phyloP scores from a whole-genome alignment of 2,329 filamentous ascomycete species.

The Ophiostoma sp. region DNA sequence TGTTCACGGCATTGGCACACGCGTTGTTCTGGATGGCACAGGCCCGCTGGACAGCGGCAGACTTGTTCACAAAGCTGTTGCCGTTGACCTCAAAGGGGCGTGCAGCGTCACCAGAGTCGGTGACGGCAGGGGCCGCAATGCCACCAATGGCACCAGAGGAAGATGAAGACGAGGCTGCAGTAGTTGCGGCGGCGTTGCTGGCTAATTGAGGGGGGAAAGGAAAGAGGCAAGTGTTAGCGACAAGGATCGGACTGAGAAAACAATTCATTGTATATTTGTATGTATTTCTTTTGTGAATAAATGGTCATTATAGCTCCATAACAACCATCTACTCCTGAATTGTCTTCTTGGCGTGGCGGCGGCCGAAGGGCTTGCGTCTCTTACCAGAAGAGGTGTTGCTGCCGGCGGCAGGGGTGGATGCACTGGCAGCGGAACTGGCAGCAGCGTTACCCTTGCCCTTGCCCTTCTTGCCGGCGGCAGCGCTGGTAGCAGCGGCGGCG shows the following conservation, averaged over 20 bases:
- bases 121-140: slow-evolving; percentile 46
- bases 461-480: neutral
- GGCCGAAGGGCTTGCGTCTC: slow-evolving; percentile 8
- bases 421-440: slow-evolving; percentile 12
- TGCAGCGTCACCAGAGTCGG: slow-evolving; percentile 41
- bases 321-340: neutral
- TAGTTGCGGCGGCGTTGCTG: slow-evolving; percentile 9
- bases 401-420: slow-evolving; percentile 21
- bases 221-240: neutral
- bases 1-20: slow-evolving; percentile 54
- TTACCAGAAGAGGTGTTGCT: slow-evolving; percentile 24
- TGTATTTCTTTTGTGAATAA: neutral
- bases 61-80: slow-evolving; percentile 52
- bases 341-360: slow-evolving; percentile 8
- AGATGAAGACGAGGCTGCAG: neutral
- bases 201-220: neutral
- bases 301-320: neutral
- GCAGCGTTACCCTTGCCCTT: no score
- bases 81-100: slow-evolving; percentile 54
- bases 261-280: neutral
- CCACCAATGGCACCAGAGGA: slow-evolving; percentile 42
- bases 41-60: slow-evolving; percentile 52
- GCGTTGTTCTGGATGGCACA: slow-evolving; percentile 60
- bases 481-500: neutral
- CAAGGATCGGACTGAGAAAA: neutral